Conservation (phyloP, 495 filamentous ascomycete species). For the Jackrogersella minutella region DNA sequence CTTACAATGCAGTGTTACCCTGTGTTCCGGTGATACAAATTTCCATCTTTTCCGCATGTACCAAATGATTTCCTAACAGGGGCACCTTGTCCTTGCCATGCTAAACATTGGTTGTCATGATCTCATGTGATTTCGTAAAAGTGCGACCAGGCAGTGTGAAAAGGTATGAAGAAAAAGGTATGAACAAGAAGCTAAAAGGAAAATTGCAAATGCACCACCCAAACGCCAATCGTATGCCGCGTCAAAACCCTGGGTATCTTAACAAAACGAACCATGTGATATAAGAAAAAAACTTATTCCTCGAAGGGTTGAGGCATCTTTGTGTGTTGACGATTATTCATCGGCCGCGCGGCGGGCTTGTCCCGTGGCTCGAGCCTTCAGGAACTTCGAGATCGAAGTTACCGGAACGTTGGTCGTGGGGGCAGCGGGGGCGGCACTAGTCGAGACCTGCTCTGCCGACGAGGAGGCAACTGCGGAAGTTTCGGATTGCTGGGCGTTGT, state of each 20-base stretch:
- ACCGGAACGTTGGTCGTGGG: conserved; percentile 33
- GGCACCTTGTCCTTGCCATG: neutral
- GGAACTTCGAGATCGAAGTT: conserved; percentile 34
- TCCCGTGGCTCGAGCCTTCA: conserved; percentile 38
- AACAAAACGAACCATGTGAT: neutral
- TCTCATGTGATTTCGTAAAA: neutral
- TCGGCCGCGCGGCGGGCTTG: conserved; percentile 30
- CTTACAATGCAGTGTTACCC: neutral
- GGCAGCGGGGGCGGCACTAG: neutral
- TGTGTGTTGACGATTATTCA: neutral
- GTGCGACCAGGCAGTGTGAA: neutral
- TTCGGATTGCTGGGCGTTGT: neutral
- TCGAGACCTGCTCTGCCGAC: neutral
- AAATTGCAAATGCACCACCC: neutral
- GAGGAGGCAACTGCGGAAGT: neutral
- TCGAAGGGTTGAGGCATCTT: neutral
- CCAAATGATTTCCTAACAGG: neutral
- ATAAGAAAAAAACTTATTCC: neutral
- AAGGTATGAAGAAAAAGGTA: neutral
- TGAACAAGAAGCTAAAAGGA: neutral
- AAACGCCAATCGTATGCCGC: too few species aligned
- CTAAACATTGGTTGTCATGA: neutral
- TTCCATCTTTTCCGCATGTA: neutral
- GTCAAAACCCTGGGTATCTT: neutral
- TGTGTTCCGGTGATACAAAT: neutral